Evolutionary conservation across 257 asterid genomes (phyloP).

Genomic region (Asclepias syriaca): DNA sequence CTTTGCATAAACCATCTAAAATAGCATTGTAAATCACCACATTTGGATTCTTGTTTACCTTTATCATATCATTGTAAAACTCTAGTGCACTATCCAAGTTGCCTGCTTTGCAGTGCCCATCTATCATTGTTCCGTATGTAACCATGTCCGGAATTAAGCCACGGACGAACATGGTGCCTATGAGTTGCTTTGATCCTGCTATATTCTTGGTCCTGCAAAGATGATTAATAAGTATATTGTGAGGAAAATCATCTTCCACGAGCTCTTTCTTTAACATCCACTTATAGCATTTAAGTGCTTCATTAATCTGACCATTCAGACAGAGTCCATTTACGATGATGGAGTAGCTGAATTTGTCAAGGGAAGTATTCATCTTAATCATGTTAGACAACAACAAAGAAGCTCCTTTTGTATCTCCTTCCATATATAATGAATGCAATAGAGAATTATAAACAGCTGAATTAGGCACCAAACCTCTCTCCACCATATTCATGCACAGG

Average conservation of each 20-base stretch:
- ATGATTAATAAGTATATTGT: conserved; percentile 55
- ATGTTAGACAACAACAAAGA: conserved; percentile 48
- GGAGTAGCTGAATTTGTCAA: conserved; percentile 55
- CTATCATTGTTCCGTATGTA: conserved; percentile 65
- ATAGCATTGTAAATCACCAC: conserved; percentile 60
- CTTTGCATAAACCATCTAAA: conserved; percentile 62
- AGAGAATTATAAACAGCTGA: conserved; percentile 59
- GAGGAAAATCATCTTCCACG: conserved; percentile 41
- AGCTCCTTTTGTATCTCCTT: conserved; percentile 62
- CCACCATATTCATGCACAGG: conserved; percentile 52
- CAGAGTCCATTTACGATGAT: conserved; percentile 55
- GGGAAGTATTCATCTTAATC: conserved; percentile 46
- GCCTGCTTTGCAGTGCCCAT: conserved; percentile 51
- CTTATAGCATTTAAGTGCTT: conserved; percentile 44
- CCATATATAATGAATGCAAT: conserved; percentile 55
- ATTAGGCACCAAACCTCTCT: conserved; percentile 49
- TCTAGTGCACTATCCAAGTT: conserved; percentile 33
- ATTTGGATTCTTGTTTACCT: conserved; percentile 43
- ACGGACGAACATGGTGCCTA: conserved; percentile 64
- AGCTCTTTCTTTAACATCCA: conserved; percentile 37
- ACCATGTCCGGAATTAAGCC: conserved; percentile 64
- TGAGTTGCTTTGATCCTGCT: conserved; percentile 46
- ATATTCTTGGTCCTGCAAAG: conserved; percentile 42
- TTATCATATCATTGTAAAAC: conserved; percentile 48
- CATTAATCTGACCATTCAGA: conserved; percentile 38